Percentiles rank a stretch among this genome's conserved stretches.
These are phyloP conservation scores for Kwoniella bestiolae DNA, from an alignment of 768 basidiomycete genomes.

Conservation along the genomic window DNA sequence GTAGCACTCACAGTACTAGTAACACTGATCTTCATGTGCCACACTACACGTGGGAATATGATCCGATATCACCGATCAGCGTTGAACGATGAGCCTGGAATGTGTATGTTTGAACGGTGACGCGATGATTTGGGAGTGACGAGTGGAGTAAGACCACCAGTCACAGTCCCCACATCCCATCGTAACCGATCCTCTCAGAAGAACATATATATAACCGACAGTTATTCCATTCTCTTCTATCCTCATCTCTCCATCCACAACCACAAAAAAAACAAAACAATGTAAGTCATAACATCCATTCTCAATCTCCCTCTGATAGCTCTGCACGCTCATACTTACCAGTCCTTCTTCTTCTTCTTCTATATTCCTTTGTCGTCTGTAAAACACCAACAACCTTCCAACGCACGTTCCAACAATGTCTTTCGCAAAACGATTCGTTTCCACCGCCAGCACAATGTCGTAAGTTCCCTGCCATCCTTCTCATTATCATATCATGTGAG, in stretches of 20 bases:
- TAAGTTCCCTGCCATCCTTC: conserved; percentile 22
- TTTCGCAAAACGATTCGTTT: conserved; percentile 52
- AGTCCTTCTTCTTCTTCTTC: conserved; percentile 22
- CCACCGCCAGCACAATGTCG: conserved; percentile 53
- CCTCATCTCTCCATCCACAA: conserved; percentile 7
- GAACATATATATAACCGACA: background rate
- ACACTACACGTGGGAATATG: conserved; percentile 13
- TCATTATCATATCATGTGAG: conserved; percentile 3
- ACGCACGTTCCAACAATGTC: conserved; percentile 36
- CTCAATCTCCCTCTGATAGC: background rate
- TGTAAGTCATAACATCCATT: conserved; percentile 20
- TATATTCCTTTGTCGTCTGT: background rate
- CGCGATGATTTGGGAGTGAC: conserved; percentile 10
- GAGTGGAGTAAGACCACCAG: conserved; percentile 5
- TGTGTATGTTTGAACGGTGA: conserved; percentile 3
- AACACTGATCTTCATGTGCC: too few species aligned
- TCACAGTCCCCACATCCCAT: background rate
- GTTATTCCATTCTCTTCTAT: conserved; percentile 14
- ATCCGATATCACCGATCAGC: background rate
- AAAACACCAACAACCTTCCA: background rate
- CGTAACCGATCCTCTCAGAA: conserved; percentile 1
- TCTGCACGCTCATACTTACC: conserved; percentile 44
- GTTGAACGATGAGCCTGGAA: background rate
- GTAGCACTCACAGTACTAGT: background rate
- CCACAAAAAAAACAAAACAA: conserved; percentile 20